Evolutionary conservation across 2,329 filamentous ascomycete species (phyloP).

Genomic region (Fonsecaea erecta): DNA sequence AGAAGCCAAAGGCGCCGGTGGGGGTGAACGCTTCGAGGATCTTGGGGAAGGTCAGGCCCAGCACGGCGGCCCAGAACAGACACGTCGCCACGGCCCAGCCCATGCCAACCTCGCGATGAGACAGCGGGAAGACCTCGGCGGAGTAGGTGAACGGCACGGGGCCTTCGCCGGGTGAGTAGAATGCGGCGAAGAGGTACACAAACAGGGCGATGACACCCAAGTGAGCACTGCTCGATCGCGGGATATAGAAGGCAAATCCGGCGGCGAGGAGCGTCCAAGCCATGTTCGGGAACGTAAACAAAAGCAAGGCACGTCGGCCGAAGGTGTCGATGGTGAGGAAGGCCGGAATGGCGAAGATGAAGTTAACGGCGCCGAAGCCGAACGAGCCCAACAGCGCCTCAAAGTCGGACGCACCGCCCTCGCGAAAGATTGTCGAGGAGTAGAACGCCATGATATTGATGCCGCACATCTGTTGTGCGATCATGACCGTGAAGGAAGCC

Average conservation of each 20-base stretch:
- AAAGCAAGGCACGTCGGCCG: slow-evolving; percentile 58
- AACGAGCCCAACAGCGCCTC: slow-evolving; percentile 59
- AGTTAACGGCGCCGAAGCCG: slow-evolving; percentile 64
- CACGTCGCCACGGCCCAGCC: slow-evolving; percentile 52
- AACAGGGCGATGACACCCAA: slow-evolving; percentile 60
- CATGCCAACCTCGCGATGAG: slow-evolving; percentile 56
- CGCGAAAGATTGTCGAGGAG: slow-evolving; percentile 55
- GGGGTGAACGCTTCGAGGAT: slow-evolving; percentile 34
- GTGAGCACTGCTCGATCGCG: slow-evolving; percentile 46
- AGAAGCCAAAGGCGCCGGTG: slow-evolving; percentile 49
- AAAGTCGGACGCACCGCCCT: slow-evolving; percentile 51
- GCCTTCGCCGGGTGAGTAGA: slow-evolving; percentile 49
- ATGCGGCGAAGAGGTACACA: slow-evolving; percentile 60
- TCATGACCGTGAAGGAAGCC: slow-evolving; percentile 41
- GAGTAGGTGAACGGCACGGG: slow-evolving; percentile 21
- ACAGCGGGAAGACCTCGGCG: slow-evolving; percentile 53
- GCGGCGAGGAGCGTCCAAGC: slow-evolving; percentile 53
- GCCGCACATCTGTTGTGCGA: slow-evolving; percentile 44
- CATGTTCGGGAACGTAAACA: slow-evolving; percentile 58
- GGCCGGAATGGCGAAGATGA: slow-evolving; percentile 63
- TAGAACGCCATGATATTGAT: slow-evolving; percentile 52
- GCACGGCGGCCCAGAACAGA: slow-evolving; percentile 54
- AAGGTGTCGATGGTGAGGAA: slow-evolving; percentile 64
- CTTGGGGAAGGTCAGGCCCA: slow-evolving; percentile 50
- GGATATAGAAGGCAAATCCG: slow-evolving; percentile 60